Base-by-base conservation (phyloP, 768 basidiomycete species). In the Russula earlei region DNA sequence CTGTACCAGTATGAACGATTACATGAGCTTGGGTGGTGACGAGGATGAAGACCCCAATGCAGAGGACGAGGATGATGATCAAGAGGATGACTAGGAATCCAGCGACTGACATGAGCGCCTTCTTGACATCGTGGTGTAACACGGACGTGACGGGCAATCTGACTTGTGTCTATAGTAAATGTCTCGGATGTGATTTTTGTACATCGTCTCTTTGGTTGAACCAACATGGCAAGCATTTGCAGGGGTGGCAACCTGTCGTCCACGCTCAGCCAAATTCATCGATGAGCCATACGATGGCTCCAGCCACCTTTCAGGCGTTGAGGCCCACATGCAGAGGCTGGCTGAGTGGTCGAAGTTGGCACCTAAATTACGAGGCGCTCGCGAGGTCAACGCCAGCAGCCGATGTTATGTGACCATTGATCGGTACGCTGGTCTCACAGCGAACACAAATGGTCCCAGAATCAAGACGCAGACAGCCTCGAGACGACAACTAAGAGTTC, bases 1-100 rank as follows among this genome's bases (percentile, higher is more conserved):
- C 19, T 5, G 11, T 55, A 29, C 40, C 29, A 62, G 62, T 41
- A 53, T 62, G 52, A 62, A 62, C 33, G 55, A 61, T 27, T 62
- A 61, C 33, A 62, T 62, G 59, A 62, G 31, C 20, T 40, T 62
- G 2, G 50, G 51, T 14, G 51, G 47, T 22, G 54, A 46, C 4
- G 60, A 53, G 9, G 53, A 51, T n/a, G 62, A 48, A 20, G 55
- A 36, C 9, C 41, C 34, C 12, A 22, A 20, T 25, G 41, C 20
- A 20, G 59, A 51, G 14, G 59, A 60, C 5, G 54, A 11, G 4
- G 54, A 36, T 20, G 27, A 55, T 12, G 48, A 45, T 10, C 22
- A 54, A 24, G 46, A 49, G 7, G 33, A 15, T 12, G 55, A 24
- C 19, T 48, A 50, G 25, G 19, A 52, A 19, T n/a, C 29, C 12